A percentile compares a stretch with the other conserved stretches of the same genome.
These are phyloP conservation scores for Hymenoscyphus infarciens DNA, from an alignment of 2,329 filamentous ascomycete species.

Conservation along the genomic window DNA sequence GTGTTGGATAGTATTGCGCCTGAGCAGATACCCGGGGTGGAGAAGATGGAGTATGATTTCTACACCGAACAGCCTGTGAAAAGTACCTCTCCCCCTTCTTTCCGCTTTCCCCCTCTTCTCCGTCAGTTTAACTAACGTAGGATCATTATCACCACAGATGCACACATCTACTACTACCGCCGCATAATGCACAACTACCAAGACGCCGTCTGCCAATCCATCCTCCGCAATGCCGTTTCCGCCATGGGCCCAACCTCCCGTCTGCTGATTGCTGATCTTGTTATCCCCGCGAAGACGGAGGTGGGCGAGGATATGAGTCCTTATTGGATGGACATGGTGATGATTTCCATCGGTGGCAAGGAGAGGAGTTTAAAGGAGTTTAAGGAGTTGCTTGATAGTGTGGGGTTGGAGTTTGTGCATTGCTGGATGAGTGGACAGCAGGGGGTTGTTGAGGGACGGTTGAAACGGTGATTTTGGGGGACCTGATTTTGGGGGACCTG, in stretches of 20 bases:
- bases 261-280: slow-evolving; percentile 30
- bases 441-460: slow-evolving; percentile 19
- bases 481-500: background rate
- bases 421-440: slow-evolving; percentile 20
- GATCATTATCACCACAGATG: no score
- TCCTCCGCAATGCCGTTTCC: slow-evolving; percentile 25
- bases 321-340: slow-evolving; percentile 37
- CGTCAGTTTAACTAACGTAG: no score
- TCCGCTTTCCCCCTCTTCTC: background rate
- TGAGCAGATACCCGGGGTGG: slow-evolving; percentile 31
- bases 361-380: slow-evolving; percentile 33
- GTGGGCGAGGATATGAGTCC: slow-evolving; percentile 30
- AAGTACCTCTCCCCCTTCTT: slow-evolving; percentile 23
- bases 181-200: slow-evolving; percentile 37
- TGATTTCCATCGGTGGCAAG: slow-evolving; percentile 33
- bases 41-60: slow-evolving; percentile 37
- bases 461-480: slow-evolving; percentile 1
- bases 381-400: slow-evolving; percentile 13
- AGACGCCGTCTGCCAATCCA: slow-evolving; percentile 24
- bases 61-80: slow-evolving; percentile 40
- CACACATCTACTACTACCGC: slow-evolving; percentile 33
- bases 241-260: slow-evolving; percentile 34
- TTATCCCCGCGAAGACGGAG: slow-evolving; percentile 27
- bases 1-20: slow-evolving; percentile 21
- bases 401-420: slow-evolving; percentile 20